Base-by-base conservation (phyloP, 1,284 basidiomycete species). In the Pisolithus thermaeus region DNA sequence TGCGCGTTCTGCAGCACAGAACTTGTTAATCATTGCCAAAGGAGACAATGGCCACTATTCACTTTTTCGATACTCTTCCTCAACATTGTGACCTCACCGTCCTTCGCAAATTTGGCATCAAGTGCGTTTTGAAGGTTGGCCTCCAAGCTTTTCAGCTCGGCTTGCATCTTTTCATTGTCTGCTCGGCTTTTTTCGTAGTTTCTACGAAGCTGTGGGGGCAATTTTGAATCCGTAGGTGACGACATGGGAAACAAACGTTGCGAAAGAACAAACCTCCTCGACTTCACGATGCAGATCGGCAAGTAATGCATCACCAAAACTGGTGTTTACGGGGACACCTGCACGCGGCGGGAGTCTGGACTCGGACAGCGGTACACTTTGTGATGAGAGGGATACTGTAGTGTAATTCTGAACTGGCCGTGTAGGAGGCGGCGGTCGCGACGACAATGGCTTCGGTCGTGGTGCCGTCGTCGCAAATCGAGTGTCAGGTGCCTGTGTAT, bases 1-100 rank as follows among this genome's bases (percentile, higher is more conserved):
- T 80, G 73, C 25, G 75, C 69, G 37, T 72, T 74, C 87, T 90
- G 42, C 43, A 2, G 5, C 12, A n/a, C n/a, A 28, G 23, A 14
- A 1, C 20, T 6, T 7, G 7, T 51, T 30, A 51, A 38, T 45
- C 7, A 18, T 7, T 4, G 16, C n/a, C 6, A 25, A 7, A 16
- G n/a, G 8, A 45, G 14, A 6, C 7, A 42, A 37, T 45, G 2
- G n/a, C 27, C 39, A 22, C 3, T 3, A 11, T 16, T 38, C 49
- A 69, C 65, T 62, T 66, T 66, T 56, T 66, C 65, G 28, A 68
- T 20, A 16, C 60, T 63, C 43, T 69, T 70, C 48, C 68, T 53
- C 22, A 66, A 56, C 22, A 64, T 69, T 5, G 64, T 58, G 25
- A 65, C 67, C 52, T 66, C 65, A 7, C 65, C 65, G 0, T 70